Evolutionary conservation across 495 filamentous ascomycete species (phyloP), one percentile per base, ranked within the genome.

Genomic region (Pyrenula aspistea): DNA sequence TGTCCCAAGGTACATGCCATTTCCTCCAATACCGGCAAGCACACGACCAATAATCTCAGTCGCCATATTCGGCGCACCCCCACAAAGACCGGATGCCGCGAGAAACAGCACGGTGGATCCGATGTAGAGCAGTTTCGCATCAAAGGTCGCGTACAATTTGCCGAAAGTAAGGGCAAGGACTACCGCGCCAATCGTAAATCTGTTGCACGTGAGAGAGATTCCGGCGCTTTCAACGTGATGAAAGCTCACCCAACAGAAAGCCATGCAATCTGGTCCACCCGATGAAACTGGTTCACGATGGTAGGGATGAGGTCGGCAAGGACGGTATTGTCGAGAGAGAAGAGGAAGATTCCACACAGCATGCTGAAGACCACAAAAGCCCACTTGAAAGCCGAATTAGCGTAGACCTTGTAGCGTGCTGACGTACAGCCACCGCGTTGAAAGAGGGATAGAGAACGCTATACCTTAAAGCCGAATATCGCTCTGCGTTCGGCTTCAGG

Each of bases 251-350:
- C 73, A 3, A 79, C 70, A 0, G 71, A 70, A 22, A 85, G 62
- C 83, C 83, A 86, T 42, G 74, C 59, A 8, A 86, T 63, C 58
- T 81, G 77, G 2, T 71, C 67, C n/a, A n/a, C n/a, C 11, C 42
- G 11, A 21, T 74, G 62, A 10, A 73, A 70, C 36, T 85, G 79
- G 0, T 56, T 48, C 24, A 70, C 67, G 51, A 83, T 63, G 19
- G 84, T 76, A 8, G 73, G 73, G 62, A 82, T 80, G 12, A 85
- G 66, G 57, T 81, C 75, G 23, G 83, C 83, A 2, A 80, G 79
- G 22, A 85, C 80, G 51, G 81, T 85, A 25, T 79, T 81, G 58
- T 85, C 83, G 11, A 84, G 69, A 12, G 77, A 71, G 55, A 77
- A 83, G 0, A 83, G 65, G 55, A 84, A 81, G 10, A 65, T 68